Percentiles rank a stretch among this genome's conserved stretches.
These are phyloP conservation scores for Fraxinus angustifolia DNA, from an alignment of 305 asterid genomes.

Conservation along the genomic window DNA sequence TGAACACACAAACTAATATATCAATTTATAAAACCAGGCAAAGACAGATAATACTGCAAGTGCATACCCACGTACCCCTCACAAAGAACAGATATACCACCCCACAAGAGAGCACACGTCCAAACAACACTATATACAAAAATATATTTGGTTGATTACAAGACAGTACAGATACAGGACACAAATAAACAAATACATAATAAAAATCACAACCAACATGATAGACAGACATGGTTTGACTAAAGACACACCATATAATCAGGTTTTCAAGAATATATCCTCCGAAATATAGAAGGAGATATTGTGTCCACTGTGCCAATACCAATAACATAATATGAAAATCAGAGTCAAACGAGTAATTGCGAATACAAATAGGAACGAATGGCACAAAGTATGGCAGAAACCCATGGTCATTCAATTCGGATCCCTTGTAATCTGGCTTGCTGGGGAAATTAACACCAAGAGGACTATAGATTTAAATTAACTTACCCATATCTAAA, in stretches of 20 bases:
- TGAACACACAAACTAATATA: background rate
- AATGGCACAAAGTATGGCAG: background rate
- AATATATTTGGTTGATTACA: background rate
- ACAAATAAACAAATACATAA: background rate
- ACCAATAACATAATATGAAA: background rate
- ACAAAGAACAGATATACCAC: background rate
- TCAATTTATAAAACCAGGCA: background rate
- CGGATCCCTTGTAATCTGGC: background rate
- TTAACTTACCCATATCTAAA: background rate
- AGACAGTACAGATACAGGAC: background rate
- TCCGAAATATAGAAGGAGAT: background rate
- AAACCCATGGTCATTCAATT: background rate
- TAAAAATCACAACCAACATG: background rate
- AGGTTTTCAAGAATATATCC: background rate
- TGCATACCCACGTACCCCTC: slow-evolving; percentile 8
- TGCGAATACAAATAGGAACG: background rate
- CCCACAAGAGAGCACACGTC: background rate
- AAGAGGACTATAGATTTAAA: background rate
- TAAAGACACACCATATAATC: background rate
- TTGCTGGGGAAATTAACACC: background rate
- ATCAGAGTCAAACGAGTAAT: background rate
- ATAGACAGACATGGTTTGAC: background rate
- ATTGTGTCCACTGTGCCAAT: background rate
- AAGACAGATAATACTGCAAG: slow-evolving; percentile 13
- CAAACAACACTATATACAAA: background rate